Evolutionary conservation across 805 yeast genomes (phyloP).

Genomic region (Nakazawaea populi): DNA sequence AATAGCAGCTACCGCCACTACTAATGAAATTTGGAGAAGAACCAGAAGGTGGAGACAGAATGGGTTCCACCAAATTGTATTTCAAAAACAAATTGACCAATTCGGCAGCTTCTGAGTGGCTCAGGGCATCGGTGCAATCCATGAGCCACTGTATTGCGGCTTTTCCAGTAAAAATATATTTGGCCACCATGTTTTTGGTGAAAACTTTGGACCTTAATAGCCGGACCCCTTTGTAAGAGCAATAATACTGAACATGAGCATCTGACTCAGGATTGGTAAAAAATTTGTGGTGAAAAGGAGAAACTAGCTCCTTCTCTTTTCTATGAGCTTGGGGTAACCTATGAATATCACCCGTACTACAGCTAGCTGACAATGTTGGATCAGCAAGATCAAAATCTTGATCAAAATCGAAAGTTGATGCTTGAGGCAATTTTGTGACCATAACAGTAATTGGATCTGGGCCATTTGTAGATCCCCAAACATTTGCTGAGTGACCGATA

Average conservation of each 20-base stretch:
- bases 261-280: conserved; percentile 90
- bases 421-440: conserved; percentile 22
- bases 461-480: conserved; percentile 54
- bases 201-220: conserved; percentile 40
- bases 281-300: conserved; percentile 70
- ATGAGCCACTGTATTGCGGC: conserved; percentile 81
- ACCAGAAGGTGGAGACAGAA: conserved; percentile 24
- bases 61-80: conserved; percentile 40
- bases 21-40: conserved; percentile 13
- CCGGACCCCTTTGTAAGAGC: conserved; percentile 59
- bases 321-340: background rate
- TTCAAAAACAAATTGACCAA: conserved; percentile 46
- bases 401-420: background rate
- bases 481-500: conserved; percentile 63
- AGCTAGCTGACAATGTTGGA: background rate
- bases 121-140: conserved; percentile 78
- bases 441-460: conserved; percentile 44
- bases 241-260: conserved; percentile 74
- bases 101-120: conserved; percentile 44
- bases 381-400: background rate
- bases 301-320: conserved; percentile 13
- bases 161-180: conserved; percentile 65
- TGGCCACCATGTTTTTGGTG: conserved; percentile 17
- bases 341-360: background rate
- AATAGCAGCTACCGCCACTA: conserved; percentile 33